Evolutionary conservation across 1,284 basidiomycete species (phyloP).

Genomic region (Cryptococcus depauperatus): DNA sequence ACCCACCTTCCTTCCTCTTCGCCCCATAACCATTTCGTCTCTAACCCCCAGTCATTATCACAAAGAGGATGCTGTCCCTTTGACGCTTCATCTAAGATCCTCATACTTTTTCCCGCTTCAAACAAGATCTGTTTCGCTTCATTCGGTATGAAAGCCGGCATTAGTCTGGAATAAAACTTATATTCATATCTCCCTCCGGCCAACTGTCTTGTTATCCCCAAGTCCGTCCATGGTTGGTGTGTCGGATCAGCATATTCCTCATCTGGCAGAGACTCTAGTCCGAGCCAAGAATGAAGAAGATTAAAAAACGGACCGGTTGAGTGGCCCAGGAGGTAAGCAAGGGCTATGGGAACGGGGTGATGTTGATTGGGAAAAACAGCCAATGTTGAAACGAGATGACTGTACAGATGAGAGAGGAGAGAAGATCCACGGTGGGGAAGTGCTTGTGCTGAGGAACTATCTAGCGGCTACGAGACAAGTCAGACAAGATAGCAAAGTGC

Average conservation of each 20-base stretch:
- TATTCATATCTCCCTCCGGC: slow-evolving; percentile 24
- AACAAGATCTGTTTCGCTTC: slow-evolving; percentile 29
- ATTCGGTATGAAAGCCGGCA: slow-evolving; percentile 37
- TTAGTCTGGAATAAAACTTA: slow-evolving; percentile 25
- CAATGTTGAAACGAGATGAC: slow-evolving; percentile 24
- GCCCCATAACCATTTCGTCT: slow-evolving; percentile 31
- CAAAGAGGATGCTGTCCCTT: slow-evolving; percentile 33
- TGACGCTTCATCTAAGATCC: slow-evolving; percentile 34
- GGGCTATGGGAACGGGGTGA: slow-evolving; percentile 13
- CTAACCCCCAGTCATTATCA: slow-evolving; percentile 9
- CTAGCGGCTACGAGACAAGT: slow-evolving; percentile 16
- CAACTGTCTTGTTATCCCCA: slow-evolving; percentile 31
- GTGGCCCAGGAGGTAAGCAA: slow-evolving; percentile 31
- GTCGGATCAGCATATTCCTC: slow-evolving; percentile 23
- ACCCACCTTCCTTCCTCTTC: neutral
- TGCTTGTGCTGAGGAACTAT: slow-evolving; percentile 12
- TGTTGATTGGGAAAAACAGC: slow-evolving; percentile 13
- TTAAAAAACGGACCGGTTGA: slow-evolving; percentile 26
- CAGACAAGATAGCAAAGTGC: neutral
- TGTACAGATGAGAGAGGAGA: slow-evolving; percentile 32
- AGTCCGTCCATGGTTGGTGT: slow-evolving; percentile 37
- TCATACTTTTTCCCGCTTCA: slow-evolving; percentile 36
- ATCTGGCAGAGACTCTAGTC: slow-evolving; percentile 17
- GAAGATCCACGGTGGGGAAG: slow-evolving; percentile 29
- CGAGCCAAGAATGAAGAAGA: slow-evolving; percentile 38